Evolutionary conservation across 257 asterid species (phyloP).

Genomic region (Thymus quinquecostatus): DNA sequence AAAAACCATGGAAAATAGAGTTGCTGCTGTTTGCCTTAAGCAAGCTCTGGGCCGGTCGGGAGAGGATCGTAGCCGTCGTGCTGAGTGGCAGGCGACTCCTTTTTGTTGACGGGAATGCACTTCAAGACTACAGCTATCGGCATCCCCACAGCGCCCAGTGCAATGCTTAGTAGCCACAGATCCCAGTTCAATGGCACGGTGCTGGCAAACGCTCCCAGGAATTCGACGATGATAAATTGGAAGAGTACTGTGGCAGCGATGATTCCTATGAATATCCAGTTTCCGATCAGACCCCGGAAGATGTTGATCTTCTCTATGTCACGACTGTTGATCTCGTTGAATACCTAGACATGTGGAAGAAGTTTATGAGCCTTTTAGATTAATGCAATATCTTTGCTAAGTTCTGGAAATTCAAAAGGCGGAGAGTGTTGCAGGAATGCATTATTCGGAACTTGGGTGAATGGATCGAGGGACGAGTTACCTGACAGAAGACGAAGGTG

Average conservation of each 20-base stretch:
- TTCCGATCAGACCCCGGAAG: conserved; percentile 66
- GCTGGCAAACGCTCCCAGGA: conserved; percentile 92
- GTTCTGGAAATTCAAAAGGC: not conserved
- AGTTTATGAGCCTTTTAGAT: not conserved
- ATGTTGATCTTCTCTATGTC: conserved; percentile 91
- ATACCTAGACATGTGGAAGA: conserved; percentile 55
- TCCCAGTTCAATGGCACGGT: conserved; percentile 83
- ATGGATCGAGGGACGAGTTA: conserved; percentile 27
- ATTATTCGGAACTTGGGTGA: not conserved
- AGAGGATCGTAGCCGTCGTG: conserved; percentile 75
- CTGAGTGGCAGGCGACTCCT: conserved; percentile 36
- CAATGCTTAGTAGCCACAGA: conserved; percentile 73
- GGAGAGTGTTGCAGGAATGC: no score
- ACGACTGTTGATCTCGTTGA: conserved; percentile 98
- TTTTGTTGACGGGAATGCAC: conserved; percentile 69
- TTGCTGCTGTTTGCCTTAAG: conserved; percentile 11
- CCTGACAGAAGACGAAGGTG: conserved; percentile 98
- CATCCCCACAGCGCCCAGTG: conserved; percentile 67
- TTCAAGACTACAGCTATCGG: conserved; percentile 72
- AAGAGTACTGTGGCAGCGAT: conserved; percentile 64
- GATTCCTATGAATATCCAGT: conserved; percentile 73
- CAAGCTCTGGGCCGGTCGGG: conserved; percentile 60
- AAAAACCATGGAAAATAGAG: conserved; percentile 10
- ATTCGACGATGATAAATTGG: conserved; percentile 89
- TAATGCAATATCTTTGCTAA: not conserved